Evolutionary conservation across 2,329 filamentous ascomycete species (phyloP).

Genomic region (Elsinoe necatrix): DNA sequence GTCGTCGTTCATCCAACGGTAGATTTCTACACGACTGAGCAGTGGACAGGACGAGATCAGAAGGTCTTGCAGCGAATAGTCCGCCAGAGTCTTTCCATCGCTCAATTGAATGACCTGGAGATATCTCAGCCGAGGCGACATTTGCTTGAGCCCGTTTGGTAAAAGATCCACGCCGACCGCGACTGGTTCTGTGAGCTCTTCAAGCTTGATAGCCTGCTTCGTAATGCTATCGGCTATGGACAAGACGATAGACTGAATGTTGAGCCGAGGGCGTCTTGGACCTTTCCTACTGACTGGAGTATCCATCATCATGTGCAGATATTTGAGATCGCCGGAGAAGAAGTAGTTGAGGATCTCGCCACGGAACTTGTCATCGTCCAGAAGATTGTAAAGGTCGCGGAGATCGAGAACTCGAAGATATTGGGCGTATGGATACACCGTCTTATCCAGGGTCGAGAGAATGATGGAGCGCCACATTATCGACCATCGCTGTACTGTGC

Average conservation of each 20-base stretch:
- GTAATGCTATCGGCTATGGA: conserved; percentile 40
- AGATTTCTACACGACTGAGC: conserved; percentile 54
- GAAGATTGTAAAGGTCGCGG: conserved; percentile 50
- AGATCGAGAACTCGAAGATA: conserved; percentile 59
- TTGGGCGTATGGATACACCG: conserved; percentile 59
- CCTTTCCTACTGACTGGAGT: conserved; percentile 23
- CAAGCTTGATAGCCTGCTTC: conserved; percentile 41
- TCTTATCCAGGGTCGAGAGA: conserved; percentile 53
- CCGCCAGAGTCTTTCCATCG: conserved; percentile 52
- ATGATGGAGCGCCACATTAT: conserved; percentile 61
- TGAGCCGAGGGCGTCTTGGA: conserved; percentile 28
- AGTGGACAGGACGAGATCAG: conserved; percentile 52
- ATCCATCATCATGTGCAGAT: conserved; percentile 33
- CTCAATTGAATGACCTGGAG: conserved; percentile 53
- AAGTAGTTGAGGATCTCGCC: conserved; percentile 51
- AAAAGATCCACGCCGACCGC: conserved; percentile 38
- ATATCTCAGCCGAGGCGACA: conserved; percentile 51
- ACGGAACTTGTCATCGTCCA: conserved; percentile 50
- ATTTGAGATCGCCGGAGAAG: conserved; percentile 41
- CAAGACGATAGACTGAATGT: conserved; percentile 37
- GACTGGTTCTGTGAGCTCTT: conserved; percentile 36
- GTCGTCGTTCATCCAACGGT: conserved; percentile 36
- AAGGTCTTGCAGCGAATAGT: conserved; percentile 44
- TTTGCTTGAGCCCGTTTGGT: conserved; percentile 46
- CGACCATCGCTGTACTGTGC: conserved; percentile 50